Evolutionary conservation across 2,329 filamentous ascomycete species (phyloP).

Genomic region (Graphiopsis chlorocephala): DNA sequence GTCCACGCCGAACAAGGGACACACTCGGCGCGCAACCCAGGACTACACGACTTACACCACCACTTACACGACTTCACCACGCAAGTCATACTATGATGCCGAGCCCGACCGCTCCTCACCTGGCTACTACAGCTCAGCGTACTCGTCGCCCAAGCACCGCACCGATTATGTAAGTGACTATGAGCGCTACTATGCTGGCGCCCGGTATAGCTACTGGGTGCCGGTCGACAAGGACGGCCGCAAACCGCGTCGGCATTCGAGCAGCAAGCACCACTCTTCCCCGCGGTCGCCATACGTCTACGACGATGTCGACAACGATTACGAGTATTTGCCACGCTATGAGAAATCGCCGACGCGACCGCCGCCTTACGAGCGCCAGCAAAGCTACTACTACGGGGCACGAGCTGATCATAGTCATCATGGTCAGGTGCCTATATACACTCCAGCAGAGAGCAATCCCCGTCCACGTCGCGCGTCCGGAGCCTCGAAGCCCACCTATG

Average conservation of each 20-base stretch:
- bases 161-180: slow-evolving; percentile 66
- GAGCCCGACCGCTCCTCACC: slow-evolving; percentile 44
- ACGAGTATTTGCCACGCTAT: slow-evolving; percentile 41
- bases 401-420: slow-evolving; percentile 52
- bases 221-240: slow-evolving; percentile 24
- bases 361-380: slow-evolving; percentile 51
- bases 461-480: slow-evolving; percentile 41
- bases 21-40: slow-evolving; percentile 57
- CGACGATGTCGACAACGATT: slow-evolving; percentile 53
- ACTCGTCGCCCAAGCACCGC: slow-evolving; percentile 54
- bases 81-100: slow-evolving; percentile 22
- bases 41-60: slow-evolving; percentile 40
- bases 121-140: slow-evolving; percentile 45
- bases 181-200: slow-evolving; percentile 42
- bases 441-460: slow-evolving; percentile 40
- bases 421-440: slow-evolving; percentile 50
- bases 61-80: slow-evolving; percentile 30
- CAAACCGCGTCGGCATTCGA: slow-evolving; percentile 34
- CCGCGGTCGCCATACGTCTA: slow-evolving; percentile 56
- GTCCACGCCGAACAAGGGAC: slow-evolving; percentile 47
- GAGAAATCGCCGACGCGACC: slow-evolving; percentile 43
- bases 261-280: slow-evolving; percentile 48
- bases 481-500: slow-evolving; percentile 55
- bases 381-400: slow-evolving; percentile 49
- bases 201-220: slow-evolving; percentile 30